These are phyloP conservation scores for Penicillium waksmanii DNA, from an alignment of 495 filamentous ascomycete genomes.

Conservation along the genomic window DNA sequence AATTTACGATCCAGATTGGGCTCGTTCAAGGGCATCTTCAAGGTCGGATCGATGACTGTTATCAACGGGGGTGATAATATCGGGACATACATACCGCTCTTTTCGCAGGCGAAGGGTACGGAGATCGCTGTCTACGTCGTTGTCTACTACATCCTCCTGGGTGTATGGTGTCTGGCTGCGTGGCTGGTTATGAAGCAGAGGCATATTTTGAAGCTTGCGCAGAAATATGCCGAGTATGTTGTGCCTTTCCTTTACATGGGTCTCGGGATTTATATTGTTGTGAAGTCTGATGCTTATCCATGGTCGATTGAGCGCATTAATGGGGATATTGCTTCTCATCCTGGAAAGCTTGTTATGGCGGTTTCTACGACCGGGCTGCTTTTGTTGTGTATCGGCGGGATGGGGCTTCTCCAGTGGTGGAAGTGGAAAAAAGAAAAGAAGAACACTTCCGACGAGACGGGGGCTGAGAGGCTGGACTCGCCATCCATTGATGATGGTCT, in stretches of 20 bases:
- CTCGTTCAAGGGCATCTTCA: slow-evolving; percentile 1
- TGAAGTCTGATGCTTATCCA: slow-evolving; percentile 8
- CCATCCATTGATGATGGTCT: not conserved
- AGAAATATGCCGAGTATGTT: slow-evolving; percentile 9
- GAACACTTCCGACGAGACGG: not conserved
- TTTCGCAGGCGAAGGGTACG: slow-evolving; percentile 11
- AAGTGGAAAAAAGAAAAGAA: not conserved
- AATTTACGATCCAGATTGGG: not conserved
- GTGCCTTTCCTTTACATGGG: slow-evolving; percentile 14
- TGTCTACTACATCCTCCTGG: slow-evolving; percentile 8
- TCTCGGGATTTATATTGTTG: slow-evolving; percentile 8
- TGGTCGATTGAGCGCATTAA: slow-evolving; percentile 10
- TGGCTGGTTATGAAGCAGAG: slow-evolving; percentile 13
- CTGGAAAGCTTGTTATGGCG: slow-evolving; percentile 1
- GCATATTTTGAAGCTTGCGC: slow-evolving; percentile 5
- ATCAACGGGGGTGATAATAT: slow-evolving; percentile 16
- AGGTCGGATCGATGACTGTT: slow-evolving; percentile 5
- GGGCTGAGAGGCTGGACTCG: not conserved
- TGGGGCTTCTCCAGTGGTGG: not conserved
- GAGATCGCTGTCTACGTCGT: slow-evolving; percentile 12
- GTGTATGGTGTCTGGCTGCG: slow-evolving; percentile 6
- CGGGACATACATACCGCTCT: slow-evolving; percentile 12
- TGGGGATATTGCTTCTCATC: slow-evolving; percentile 4
- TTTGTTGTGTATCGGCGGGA: not conserved
- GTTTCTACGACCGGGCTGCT: slow-evolving; percentile 1